Conservation (phyloP, 805 yeast genomes). For the Kuraishia floccosa region DNA sequence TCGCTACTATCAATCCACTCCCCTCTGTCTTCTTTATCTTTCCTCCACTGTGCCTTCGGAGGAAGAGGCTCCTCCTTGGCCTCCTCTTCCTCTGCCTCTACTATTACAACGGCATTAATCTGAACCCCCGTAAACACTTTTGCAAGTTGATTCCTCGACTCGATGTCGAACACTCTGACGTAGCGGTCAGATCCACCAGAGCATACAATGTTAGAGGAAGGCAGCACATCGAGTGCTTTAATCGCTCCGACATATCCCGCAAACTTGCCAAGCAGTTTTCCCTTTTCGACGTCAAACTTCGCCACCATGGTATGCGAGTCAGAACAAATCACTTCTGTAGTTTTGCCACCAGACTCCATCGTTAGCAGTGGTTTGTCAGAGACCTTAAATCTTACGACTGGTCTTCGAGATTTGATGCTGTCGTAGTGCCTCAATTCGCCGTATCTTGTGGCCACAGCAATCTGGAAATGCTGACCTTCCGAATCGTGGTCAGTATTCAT, state of each 20-base stretch:
- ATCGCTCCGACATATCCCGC: slow-evolving; percentile 74
- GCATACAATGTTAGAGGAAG: slow-evolving; percentile 35
- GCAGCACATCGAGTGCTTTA: slow-evolving; percentile 20
- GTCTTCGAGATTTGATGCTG: slow-evolving; percentile 56
- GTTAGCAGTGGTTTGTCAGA: slow-evolving; percentile 43
- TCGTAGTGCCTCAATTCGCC: slow-evolving; percentile 75
- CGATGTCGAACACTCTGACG: slow-evolving; percentile 61
- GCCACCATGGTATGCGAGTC: slow-evolving; percentile 56
- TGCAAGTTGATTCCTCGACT: slow-evolving; percentile 45
- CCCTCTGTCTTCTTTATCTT: neutral
- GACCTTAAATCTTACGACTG: slow-evolving; percentile 43
- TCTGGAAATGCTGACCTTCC: slow-evolving; percentile 30
- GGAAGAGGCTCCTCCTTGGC: slow-evolving; percentile 19
- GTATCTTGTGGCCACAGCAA: slow-evolving; percentile 58
- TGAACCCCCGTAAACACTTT: slow-evolving; percentile 74
- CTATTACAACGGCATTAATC: slow-evolving; percentile 36
- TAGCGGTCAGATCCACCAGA: slow-evolving; percentile 87
- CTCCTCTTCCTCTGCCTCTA: slow-evolving; percentile 34
- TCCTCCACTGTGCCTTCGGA: slow-evolving; percentile 17
- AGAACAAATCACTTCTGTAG: slow-evolving; percentile 46
- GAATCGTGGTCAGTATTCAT: slow-evolving; percentile 18
- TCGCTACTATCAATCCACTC: neutral
- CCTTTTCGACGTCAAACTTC: slow-evolving; percentile 36
- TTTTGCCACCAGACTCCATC: slow-evolving; percentile 20
- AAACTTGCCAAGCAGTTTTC: slow-evolving; percentile 55